Percentiles rank a stretch among this genome's conserved stretches.
Evolutionary conservation across 2,329 filamentous ascomycete species (phyloP).

Genomic region (Epichloe sylvatica): DNA sequence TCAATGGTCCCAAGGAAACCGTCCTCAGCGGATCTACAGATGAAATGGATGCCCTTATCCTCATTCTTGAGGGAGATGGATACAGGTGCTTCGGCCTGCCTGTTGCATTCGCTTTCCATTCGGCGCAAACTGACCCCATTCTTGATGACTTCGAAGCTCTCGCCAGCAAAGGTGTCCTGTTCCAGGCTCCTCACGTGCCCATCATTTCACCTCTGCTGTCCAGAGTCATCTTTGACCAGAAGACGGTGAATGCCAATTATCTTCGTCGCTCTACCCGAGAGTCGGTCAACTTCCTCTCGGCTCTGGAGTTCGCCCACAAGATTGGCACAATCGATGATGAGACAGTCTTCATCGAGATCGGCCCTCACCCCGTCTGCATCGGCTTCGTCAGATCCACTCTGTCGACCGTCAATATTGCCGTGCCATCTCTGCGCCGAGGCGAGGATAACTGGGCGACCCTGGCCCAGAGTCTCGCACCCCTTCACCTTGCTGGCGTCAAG

Average conservation of each 20-base stretch:
- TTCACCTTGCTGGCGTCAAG: constrained; percentile 38
- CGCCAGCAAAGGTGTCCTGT: constrained; percentile 1
- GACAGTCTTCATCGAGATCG: constrained; percentile 53
- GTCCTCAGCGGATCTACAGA: no score
- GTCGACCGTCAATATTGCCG: no score
- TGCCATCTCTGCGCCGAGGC: constrained; percentile 32
- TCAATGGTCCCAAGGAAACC: no score
- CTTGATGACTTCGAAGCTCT: constrained; percentile 31
- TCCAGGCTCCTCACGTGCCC: constrained; percentile 1
- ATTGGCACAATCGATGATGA: constrained; percentile 35
- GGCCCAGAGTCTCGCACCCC: constrained; percentile 36
- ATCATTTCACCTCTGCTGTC: constrained; percentile 32
- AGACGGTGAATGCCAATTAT: constrained; percentile 4
- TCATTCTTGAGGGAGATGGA: no score
- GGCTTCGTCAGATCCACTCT: constrained; percentile 40
- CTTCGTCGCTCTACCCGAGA: constrained; percentile 1
- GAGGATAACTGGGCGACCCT: constrained; percentile 54
- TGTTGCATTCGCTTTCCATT: constrained; percentile 21
- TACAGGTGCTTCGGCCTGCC: no score
- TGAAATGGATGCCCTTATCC: no score
- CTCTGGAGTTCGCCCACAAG: constrained; percentile 2
- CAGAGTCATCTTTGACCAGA: constrained; percentile 28
- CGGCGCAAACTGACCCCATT: constrained; percentile 24
- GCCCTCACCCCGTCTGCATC: constrained; percentile 51
- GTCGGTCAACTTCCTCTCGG: constrained; percentile 16